Conservation (phyloP, 2,329 filamentous ascomycete species). For the Sclerotinia sclerotiorum region DNA sequence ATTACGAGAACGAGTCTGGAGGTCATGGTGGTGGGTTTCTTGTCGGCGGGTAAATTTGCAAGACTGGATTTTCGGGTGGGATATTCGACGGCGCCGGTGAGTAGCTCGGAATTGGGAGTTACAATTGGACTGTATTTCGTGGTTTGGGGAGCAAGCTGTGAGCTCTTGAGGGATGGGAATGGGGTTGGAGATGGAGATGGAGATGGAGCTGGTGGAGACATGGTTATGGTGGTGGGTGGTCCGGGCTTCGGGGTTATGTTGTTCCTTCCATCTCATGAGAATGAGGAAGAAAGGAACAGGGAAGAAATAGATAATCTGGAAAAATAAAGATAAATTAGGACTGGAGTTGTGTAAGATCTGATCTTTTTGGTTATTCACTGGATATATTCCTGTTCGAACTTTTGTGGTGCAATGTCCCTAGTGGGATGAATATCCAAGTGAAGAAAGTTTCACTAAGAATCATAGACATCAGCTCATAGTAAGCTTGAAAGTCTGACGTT, state of each 20-base stretch:
- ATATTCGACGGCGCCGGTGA: slow-evolving; percentile 16
- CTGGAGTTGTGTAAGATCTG: background rate
- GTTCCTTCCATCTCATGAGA: slow-evolving; percentile 1
- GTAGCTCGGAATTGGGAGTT: slow-evolving; percentile 7
- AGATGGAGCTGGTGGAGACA: background rate
- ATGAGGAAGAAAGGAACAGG: too few species aligned
- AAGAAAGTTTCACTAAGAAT: background rate
- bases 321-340: background rate
- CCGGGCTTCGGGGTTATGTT: slow-evolving; percentile 7
- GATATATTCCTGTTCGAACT: background rate
- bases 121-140: slow-evolving; percentile 9
- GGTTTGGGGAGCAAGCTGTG: background rate
- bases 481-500: background rate
- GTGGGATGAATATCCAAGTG: background rate
- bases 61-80: slow-evolving; percentile 16
- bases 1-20: slow-evolving; percentile 89
- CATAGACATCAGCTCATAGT: background rate
- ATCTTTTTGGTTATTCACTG: background rate
- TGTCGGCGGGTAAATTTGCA: background rate
- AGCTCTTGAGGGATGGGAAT: slow-evolving; percentile 12
- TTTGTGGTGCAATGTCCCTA: background rate
- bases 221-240: background rate
- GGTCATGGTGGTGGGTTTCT: slow-evolving; percentile 54
- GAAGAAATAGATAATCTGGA: background rate
- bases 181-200: too few species aligned